Conservation (phyloP, 148 eudicot species). For the Hydrangea macrophylla region DNA sequence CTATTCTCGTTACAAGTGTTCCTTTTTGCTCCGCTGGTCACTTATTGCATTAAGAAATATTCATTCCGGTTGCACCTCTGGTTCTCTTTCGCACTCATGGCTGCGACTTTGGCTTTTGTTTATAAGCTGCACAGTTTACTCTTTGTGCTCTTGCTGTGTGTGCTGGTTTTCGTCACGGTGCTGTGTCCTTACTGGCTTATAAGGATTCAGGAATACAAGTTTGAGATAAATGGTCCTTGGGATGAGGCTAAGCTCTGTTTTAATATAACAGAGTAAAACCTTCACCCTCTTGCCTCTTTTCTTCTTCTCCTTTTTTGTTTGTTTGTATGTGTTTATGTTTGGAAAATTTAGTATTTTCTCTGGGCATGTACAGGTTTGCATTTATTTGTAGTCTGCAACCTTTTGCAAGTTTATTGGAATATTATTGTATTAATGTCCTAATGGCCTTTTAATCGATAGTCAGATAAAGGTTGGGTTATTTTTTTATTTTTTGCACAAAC, state of each 20-base stretch:
- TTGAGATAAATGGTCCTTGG: slow-evolving; percentile 97
- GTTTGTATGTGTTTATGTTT: too few relatives aligned
- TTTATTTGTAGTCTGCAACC: too few relatives aligned
- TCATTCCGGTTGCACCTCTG: slow-evolving; percentile 68
- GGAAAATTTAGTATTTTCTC: too few relatives aligned
- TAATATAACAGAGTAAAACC: slow-evolving; percentile 59
- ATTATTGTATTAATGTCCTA: too few relatives aligned
- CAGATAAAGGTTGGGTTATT: too few relatives aligned
- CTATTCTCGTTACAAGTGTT: slow-evolving; percentile 86
- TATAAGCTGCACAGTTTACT: slow-evolving; percentile 54
- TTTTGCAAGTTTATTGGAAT: too few relatives aligned
- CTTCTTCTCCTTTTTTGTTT: too few relatives aligned
- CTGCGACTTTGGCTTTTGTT: slow-evolving; percentile 48
- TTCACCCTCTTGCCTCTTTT: too few relatives aligned
- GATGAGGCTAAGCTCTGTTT: slow-evolving; percentile 96
- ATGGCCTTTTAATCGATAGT: too few relatives aligned
- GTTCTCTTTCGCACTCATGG: slow-evolving; percentile 64
- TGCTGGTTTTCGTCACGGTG: slow-evolving; percentile 64
- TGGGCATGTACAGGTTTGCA: too few relatives aligned
- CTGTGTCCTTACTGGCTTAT: slow-evolving; percentile 92
- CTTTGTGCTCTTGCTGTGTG: slow-evolving; percentile 54
- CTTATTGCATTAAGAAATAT: slow-evolving; percentile 69
- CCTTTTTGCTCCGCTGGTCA: slow-evolving; percentile 80
- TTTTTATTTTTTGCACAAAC: too few relatives aligned
- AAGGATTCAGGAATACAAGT: slow-evolving; percentile 86